Evolutionary conservation across 495 filamentous ascomycete genomes (phyloP).

Genomic region (Jackrogersella minutella): DNA sequence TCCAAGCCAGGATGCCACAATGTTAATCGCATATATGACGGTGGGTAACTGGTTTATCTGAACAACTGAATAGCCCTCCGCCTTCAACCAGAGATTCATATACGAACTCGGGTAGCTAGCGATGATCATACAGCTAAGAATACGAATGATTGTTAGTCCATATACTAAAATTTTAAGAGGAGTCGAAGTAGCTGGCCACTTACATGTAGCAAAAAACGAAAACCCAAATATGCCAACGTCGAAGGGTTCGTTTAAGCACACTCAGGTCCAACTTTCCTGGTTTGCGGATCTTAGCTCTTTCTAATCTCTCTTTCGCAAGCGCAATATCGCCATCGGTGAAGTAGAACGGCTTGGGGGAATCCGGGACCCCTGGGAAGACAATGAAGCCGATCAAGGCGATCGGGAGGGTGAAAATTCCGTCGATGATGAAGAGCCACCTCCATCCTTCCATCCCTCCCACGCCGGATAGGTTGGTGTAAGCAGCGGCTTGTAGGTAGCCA

Average conservation of each 20-base stretch:
- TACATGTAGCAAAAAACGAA: conserved; percentile 57
- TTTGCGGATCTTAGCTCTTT: conserved; percentile 32
- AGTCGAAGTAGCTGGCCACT: conserved; percentile 18
- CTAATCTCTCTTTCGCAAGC: conserved; percentile 50
- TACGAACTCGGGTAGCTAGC: conserved; percentile 50
- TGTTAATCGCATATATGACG: conserved; percentile 52
- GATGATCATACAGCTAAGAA: conserved; percentile 54
- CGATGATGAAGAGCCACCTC: conserved; percentile 60
- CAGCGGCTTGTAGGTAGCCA: conserved; percentile 56
- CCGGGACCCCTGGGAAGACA: conserved; percentile 59
- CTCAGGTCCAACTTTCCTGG: conserved; percentile 49
- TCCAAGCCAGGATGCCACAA: conserved; percentile 56
- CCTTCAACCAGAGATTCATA: conserved; percentile 60
- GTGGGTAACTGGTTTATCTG: conserved; percentile 59
- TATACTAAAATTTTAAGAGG: neutral
- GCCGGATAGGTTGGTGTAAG: conserved; percentile 57
- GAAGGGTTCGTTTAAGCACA: conserved; percentile 53
- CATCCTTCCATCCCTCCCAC: conserved; percentile 57
- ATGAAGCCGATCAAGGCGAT: conserved; percentile 55
- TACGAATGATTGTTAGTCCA: neutral
- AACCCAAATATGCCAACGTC: conserved; percentile 59
- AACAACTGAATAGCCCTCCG: conserved; percentile 54
- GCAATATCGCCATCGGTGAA: conserved; percentile 49
- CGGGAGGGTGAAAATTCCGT: conserved; percentile 60
- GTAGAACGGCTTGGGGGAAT: conserved; percentile 52